A percentile compares a stretch with the other conserved stretches of the same genome.
Conservation (phyloP, 2,329 filamentous ascomycete species). For the Zelopaecilomyces penicillatus region DNA sequence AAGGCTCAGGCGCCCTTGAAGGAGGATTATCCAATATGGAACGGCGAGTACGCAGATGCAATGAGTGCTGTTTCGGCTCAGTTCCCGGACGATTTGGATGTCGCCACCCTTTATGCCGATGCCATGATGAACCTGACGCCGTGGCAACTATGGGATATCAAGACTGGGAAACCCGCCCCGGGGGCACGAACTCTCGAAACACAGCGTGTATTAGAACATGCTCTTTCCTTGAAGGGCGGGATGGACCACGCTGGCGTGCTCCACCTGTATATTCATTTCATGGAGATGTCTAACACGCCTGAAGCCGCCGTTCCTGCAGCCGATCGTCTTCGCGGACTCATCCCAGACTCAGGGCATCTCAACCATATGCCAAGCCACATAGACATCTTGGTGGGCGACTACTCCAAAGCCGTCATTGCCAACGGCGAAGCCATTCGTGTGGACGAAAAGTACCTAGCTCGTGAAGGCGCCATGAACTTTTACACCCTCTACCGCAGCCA, state of each 20-base stretch:
- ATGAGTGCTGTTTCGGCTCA: conserved; percentile 29
- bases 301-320: conserved; percentile 54
- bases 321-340: conserved; percentile 53
- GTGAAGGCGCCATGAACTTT: conserved; percentile 57
- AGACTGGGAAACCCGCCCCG: conserved; percentile 23
- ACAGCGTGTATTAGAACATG: conserved; percentile 30
- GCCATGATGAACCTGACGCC: conserved; percentile 41
- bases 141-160: conserved; percentile 36
- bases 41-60: conserved; percentile 25
- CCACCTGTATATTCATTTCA: conserved; percentile 69
- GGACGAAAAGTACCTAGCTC: conserved; percentile 56
- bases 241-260: conserved; percentile 58
- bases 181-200: conserved; percentile 25
- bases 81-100: conserved; percentile 32
- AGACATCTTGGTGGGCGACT: conserved; percentile 66
- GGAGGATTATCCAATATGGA: conserved; percentile 37
- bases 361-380: conserved; percentile 73
- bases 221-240: conserved; percentile 35
- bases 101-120: conserved; percentile 30
- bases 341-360: conserved; percentile 63
- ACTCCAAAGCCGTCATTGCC: conserved; percentile 54
- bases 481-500: conserved; percentile 71
- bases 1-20: conserved; percentile 31
- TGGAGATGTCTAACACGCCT: conserved; percentile 65
- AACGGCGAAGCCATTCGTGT: conserved; percentile 59